Percentiles rank a stretch among this genome's conserved stretches.
These are phyloP conservation scores for Annona cherimola DNA, from an alignment of 164 flowering plant species.

Conservation along the genomic window DNA sequence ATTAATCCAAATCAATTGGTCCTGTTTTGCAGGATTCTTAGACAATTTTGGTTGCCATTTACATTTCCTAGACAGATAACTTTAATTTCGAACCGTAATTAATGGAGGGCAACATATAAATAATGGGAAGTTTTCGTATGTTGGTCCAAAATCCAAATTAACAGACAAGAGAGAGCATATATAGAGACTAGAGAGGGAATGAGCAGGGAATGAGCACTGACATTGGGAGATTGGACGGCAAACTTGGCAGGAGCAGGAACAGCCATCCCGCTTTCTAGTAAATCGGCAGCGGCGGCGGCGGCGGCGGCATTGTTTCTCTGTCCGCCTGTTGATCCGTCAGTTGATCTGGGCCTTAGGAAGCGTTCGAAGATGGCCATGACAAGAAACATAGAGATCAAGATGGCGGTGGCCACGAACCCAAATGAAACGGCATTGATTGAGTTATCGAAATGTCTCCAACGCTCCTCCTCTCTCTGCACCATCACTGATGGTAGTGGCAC, in stretches of 20 bases:
- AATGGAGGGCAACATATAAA: no score
- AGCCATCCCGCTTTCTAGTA: background rate
- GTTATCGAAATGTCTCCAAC: constrained; percentile 61
- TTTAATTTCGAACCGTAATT: no score
- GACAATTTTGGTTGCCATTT: no score
- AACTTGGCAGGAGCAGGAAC: background rate
- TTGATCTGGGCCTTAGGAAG: constrained; percentile 50
- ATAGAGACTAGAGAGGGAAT: no score
- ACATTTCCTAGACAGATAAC: no score
- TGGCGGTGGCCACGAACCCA: constrained; percentile 91
- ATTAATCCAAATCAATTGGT: no score
- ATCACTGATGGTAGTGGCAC: background rate
- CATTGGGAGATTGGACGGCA: constrained; percentile 2
- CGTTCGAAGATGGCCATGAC: constrained; percentile 89
- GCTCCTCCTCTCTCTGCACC: constrained; percentile 32
- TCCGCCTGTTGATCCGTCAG: background rate
- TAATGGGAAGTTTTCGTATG: no score
- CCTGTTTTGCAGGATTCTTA: no score
- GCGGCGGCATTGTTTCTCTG: no score
- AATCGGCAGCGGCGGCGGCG: background rate
- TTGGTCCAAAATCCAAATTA: no score
- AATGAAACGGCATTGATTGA: constrained; percentile 87
- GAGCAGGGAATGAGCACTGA: constrained; percentile 1
- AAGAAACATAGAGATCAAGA: constrained; percentile 83
- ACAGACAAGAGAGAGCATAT: no score